Evolutionary conservation across 345 rosid species (phyloP), one percentile per base, ranked within the genome.

Genomic region (Moringa oleifera): DNA sequence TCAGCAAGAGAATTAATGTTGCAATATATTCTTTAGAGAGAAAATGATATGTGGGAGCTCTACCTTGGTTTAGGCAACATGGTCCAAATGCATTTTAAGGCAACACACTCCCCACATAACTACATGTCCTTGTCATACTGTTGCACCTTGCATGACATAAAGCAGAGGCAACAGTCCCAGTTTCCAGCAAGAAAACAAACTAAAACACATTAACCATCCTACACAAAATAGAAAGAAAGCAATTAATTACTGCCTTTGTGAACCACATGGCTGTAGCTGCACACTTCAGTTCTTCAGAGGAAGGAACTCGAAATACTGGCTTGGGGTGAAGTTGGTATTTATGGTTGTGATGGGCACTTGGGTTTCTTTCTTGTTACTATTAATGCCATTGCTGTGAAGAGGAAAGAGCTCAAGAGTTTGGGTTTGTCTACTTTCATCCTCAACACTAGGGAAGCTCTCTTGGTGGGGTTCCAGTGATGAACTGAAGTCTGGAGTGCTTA

Each of bases 401-500:
- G 92, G 92, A 62, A 86, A 86, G 61, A 86, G 83, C 74, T 80
- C 68, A 22, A 86, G 79, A 6, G 89, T 81, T 63, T 68, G 71
- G 8, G 73, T 63, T 55, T 75, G 83, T 28, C 74, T 74, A 53
- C 23, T 65, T 31, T 79, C 73, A 1, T 62, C 67, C 25, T 53
- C 74, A 19, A 51, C 33, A 62, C 46, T 51, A 53, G 25, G 54
- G 64, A 55, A 36, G 12, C 31, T 20, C n/a, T 75, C 60, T 54
- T 53, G 62, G 63, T 55, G 21, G 45, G 60, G 57, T 59, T 59
- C 46, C 23, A 64, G 17, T 49, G 52, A 54, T 31, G 64, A 25
- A 20, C 47, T 41, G 13, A 41, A 41, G 8, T 28, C 9, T 41
- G 1, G 47, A 41, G 1, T 28, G 33, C 8, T 0, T 65, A 47